Base-by-base conservation (phyloP, 306 rosid genomes). In the Cucumis cinereus region DNA sequence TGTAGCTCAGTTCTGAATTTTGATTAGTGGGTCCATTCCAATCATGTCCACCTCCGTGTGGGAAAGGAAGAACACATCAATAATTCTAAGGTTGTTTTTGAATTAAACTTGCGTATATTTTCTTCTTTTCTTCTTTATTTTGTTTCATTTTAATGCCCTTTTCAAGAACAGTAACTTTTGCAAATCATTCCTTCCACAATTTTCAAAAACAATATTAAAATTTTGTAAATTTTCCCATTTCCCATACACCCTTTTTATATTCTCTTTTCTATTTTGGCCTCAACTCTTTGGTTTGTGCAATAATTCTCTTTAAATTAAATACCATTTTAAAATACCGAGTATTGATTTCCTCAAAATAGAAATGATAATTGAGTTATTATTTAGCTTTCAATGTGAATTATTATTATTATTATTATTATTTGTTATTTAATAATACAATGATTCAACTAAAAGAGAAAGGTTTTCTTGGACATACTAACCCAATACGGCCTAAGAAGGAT, bases 21-120 rank as follows among this genome's bases (percentile, higher is more conserved):
- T 15, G 20, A 30, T 72, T 8, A 33, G 76, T 26, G 56, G 75
- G 76, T 72, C 76, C 45, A 49, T 26, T 72, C 60, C 76, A 72
- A 72, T 72, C 76, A 72, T 72, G 76, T 19, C 47, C 26, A 72
- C 59, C 58, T 50, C 45, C 76, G 76, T 72, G 76, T 50, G 76
- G 41, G 45, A 30, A 72, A 26, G 9, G 26, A 47, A 26, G 9
- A 47, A 47, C 28, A 45, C 59, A 52, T 17, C 76, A 72, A 72
- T 72, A 50, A 28, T 71, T 43, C 41, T 47, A 26, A 71, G 20
- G 15, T 70, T n/a, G n/a, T 49, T 71, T 7, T 40, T 19, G 9
- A 68, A 22, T 20, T 9, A 10, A 68, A 22, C 0, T 68, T 63
- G 67, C 67, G 40, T 60, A 28, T 28, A 60, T 3, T 63, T 35